Base-by-base conservation (phyloP, 345 rosid species). In the Salix arbutifolia region DNA sequence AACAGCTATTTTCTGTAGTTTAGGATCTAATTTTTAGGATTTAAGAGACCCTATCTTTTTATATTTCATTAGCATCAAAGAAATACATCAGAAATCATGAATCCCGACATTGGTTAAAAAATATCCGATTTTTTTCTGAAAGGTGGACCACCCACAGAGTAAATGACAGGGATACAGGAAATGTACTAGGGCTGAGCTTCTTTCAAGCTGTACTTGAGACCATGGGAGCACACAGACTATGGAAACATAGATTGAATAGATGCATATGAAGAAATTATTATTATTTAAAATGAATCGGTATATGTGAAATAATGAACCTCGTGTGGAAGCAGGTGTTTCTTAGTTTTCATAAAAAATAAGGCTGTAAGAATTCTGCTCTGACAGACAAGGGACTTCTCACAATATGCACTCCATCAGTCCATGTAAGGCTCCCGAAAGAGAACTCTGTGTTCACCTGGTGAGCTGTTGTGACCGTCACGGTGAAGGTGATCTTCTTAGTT, bases 391-490 rank as follows among this genome's bases (percentile, higher is more conserved):
- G 92, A 73, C 80, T 89, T 66, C 78, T 81, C 62, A 89, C 90
- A 31, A 52, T 31, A 71, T 79, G 81, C 16, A 2, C 38, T 1
- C 82, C 88, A 73, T 89, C 87, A 58, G 0, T 58, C 95, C 95
- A 91, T 50, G 86, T 85, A 37, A 91, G 76, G 84, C 92, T 88
- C 61, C 95, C 95, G 84, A 91, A 91, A 46, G 16, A 83, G 76
- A 83, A 91, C 21, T 88, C 91, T 48, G 89, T 75, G 58, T 83
- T 82, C 50, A 72, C 73, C 66, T 28, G 69, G 26, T 88, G 72
- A 3, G 50, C 72, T 56, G 85, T 58, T n/a, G 69, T 78, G 14
- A 86, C 69, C 25, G 56, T 74, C 10, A 84, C 80, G 12, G 14
- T n/a, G 62, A 58, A 58, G n/a, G 77, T 74, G 30, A 77, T 48